Conservation (phyloP, 495 filamentous ascomycete genomes). For the Xylaria flabelliformis region DNA sequence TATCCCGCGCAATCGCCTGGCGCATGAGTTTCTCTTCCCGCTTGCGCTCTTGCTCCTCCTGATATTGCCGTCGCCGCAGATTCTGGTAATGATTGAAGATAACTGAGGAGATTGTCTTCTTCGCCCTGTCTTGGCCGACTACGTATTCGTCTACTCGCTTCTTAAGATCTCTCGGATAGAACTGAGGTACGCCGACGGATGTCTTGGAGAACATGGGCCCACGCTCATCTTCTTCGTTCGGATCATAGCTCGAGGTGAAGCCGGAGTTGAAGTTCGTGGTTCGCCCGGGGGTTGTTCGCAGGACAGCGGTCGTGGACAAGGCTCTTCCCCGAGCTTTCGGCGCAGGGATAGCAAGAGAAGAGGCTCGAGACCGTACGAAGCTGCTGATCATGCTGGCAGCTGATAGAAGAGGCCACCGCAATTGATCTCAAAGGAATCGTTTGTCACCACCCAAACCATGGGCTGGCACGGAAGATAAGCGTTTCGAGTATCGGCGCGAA, state of each 20-base stretch:
- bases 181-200: slow-evolving; percentile 66
- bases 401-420: background rate
- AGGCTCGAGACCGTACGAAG: slow-evolving; percentile 41
- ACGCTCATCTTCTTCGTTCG: slow-evolving; percentile 55
- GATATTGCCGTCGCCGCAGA: slow-evolving; percentile 76
- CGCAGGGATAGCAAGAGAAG: slow-evolving; percentile 23
- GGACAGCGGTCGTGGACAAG: slow-evolving; percentile 42
- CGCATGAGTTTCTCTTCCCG: slow-evolving; percentile 58
- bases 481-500: background rate
- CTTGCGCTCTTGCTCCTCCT: slow-evolving; percentile 77
- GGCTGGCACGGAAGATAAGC: background rate
- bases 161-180: slow-evolving; percentile 86
- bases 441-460: background rate
- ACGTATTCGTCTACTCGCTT: slow-evolving; percentile 94
- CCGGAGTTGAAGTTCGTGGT: slow-evolving; percentile 49
- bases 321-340: slow-evolving; percentile 34
- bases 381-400: slow-evolving; percentile 42
- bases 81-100: slow-evolving; percentile 98
- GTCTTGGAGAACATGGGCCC: slow-evolving; percentile 57
- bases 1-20: slow-evolving; percentile 51
- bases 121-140: slow-evolving; percentile 94
- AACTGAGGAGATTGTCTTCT: slow-evolving; percentile 89
- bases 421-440: background rate
- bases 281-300: slow-evolving; percentile 41
- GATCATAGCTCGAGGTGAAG: slow-evolving; percentile 80